phyloP scores from a whole-genome alignment of 768 basidiomycete genomes.

The Pulveroboletus ravenelii region DNA sequence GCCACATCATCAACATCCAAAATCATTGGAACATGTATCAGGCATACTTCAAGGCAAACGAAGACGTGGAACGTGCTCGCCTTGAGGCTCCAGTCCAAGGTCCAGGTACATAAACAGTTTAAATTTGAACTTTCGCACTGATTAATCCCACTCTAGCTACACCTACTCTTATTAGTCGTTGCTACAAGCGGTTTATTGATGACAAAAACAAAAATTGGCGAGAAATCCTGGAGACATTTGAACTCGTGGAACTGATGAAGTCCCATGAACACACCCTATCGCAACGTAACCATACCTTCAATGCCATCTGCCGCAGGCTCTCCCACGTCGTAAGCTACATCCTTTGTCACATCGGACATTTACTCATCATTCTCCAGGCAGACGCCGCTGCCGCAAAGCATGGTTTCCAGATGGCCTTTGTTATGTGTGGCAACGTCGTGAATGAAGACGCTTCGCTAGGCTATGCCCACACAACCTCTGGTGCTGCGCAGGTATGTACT shows the following conservation, averaged over 20 bases:
- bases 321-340: not conserved
- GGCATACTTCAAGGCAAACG: not conserved
- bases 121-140: not conserved
- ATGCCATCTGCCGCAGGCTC: not conserved
- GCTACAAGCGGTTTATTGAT: not conserved
- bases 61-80: not conserved
- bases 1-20: not conserved
- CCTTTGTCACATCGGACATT: not conserved
- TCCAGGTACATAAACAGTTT: not conserved
- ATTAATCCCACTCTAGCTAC: not conserved
- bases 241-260: not conserved
- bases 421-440: slow-evolving; percentile 1
- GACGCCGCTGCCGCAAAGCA: not conserved
- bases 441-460: not conserved
- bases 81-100: not conserved
- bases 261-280: not conserved
- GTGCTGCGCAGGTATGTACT: not conserved
- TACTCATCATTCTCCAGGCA: not conserved
- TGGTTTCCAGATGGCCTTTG: not conserved
- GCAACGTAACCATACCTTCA: not conserved
- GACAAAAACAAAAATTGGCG: not conserved
- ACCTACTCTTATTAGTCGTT: not conserved
- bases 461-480: not conserved
- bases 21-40: not conserved
- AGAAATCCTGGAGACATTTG: not conserved